Conservation (phyloP, 2,329 filamentous ascomycete species). For the Epichloe hybrida region DNA sequence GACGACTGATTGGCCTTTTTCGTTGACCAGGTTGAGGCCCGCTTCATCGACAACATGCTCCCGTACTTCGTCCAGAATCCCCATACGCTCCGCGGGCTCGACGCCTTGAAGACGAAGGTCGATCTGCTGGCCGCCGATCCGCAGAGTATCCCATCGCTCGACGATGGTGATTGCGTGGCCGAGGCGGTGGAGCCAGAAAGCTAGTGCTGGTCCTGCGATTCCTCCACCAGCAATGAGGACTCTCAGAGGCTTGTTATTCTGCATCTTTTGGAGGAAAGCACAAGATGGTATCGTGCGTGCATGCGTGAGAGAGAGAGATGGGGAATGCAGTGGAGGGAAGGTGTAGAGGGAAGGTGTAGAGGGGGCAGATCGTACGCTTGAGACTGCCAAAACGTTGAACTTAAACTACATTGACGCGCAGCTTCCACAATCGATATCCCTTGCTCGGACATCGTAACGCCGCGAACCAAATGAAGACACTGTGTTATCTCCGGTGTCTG, state of each 20-base stretch:
- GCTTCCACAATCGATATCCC: no score
- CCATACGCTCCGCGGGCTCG: constrained; percentile 24
- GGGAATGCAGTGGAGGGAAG: not conserved
- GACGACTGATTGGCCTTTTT: constrained; percentile 21
- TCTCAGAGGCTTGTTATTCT: not conserved
- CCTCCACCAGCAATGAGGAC: constrained; percentile 20
- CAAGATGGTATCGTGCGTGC: not conserved
- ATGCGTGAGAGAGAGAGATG: not conserved
- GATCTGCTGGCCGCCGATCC: constrained; percentile 28
- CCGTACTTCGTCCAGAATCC: constrained; percentile 23
- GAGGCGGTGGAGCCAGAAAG: constrained; percentile 17
- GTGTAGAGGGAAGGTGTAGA: not conserved
- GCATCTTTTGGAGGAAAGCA: not conserved
- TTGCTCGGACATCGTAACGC: no score
- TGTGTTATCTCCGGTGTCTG: no score
- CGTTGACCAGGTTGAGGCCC: constrained; percentile 35
- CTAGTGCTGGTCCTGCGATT: constrained; percentile 18
- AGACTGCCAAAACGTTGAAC: no score
- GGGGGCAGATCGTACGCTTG: no score
- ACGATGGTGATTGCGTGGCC: constrained; percentile 24
- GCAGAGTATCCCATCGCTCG: constrained; percentile 20
- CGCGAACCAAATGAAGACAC: no score
- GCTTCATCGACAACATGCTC: constrained; percentile 28
- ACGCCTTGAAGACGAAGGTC: constrained; percentile 31
- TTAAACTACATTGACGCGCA: no score